Evolutionary conservation across 345 rosid species (phyloP).

Genomic region (Citrus mangshanensis): DNA sequence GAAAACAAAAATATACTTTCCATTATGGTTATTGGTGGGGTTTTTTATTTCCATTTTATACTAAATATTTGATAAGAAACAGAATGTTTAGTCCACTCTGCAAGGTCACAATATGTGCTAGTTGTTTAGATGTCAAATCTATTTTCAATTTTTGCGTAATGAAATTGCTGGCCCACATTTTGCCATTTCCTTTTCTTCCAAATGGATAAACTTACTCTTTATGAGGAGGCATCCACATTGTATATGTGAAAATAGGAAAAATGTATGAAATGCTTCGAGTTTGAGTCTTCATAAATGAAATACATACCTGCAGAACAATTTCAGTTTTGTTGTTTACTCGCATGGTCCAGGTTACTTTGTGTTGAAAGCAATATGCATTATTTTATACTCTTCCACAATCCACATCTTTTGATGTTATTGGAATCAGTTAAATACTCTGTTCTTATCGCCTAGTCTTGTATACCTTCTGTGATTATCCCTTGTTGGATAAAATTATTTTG

Average conservation of each 20-base stretch:
- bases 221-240: background rate
- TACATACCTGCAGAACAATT: background rate
- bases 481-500: background rate
- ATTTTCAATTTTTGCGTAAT: background rate
- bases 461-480: constrained; percentile 2
- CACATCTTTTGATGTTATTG: background rate
- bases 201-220: background rate
- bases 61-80: background rate
- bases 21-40: background rate
- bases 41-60: background rate
- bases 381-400: background rate
- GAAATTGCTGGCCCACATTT: background rate
- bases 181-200: background rate
- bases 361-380: background rate
- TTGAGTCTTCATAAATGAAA: background rate
- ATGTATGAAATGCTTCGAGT: background rate
- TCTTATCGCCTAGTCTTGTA: background rate
- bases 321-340: background rate
- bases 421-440: background rate
- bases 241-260: background rate
- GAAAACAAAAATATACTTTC: background rate
- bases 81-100: background rate
- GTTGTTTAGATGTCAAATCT: background rate
- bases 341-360: background rate
- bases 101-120: background rate